A percentile compares a stretch with the other conserved stretches of the same genome.
Conservation (phyloP, 495 filamentous ascomycete species). For the Aspergillus diversus region DNA sequence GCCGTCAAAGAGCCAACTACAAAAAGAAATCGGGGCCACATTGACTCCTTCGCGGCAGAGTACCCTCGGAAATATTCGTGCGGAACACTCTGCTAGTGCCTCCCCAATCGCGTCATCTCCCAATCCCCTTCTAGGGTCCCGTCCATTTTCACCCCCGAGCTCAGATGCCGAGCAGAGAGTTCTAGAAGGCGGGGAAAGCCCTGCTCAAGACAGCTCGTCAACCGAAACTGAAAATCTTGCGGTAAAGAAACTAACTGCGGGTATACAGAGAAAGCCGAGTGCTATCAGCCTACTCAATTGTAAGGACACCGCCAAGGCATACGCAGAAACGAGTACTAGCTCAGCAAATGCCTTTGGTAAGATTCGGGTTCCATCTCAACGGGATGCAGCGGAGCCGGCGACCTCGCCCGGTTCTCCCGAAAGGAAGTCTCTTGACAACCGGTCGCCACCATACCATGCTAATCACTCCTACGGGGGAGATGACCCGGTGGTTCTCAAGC, state of each 20-base stretch:
- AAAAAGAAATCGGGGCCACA: conserved; percentile 45
- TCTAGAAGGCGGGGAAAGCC: conserved; percentile 32
- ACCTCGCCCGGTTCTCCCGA: conserved; percentile 38
- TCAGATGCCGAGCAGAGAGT: conserved; percentile 38
- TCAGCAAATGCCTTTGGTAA: conserved; percentile 84
- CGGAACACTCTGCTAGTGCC: conserved; percentile 35
- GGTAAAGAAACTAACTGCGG: conserved; percentile 31
- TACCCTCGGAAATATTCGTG: conserved; percentile 29
- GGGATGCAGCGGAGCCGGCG: conserved; percentile 36
- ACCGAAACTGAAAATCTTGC: conserved; percentile 41
- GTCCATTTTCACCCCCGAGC: conserved; percentile 44
- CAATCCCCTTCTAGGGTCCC: conserved; percentile 38
- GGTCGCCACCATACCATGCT: conserved; percentile 42
- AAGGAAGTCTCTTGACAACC: conserved; percentile 28
- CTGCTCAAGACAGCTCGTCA: conserved; percentile 42
- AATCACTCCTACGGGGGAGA: conserved; percentile 82
- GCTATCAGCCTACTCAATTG: conserved; percentile 82
- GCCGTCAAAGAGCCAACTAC: conserved; percentile 48
- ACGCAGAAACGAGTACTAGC: conserved; percentile 81
- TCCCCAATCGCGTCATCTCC: conserved; percentile 48
- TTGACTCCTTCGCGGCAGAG: conserved; percentile 24
- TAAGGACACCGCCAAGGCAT: conserved; percentile 76
- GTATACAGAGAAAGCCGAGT: conserved; percentile 67
- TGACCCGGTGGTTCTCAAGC: conserved; percentile 82
- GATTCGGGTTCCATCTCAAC: conserved; percentile 69